phyloP scores from a whole-genome alignment of 202 grass and related monocot species.

The Hordeum pubiflorum region DNA sequence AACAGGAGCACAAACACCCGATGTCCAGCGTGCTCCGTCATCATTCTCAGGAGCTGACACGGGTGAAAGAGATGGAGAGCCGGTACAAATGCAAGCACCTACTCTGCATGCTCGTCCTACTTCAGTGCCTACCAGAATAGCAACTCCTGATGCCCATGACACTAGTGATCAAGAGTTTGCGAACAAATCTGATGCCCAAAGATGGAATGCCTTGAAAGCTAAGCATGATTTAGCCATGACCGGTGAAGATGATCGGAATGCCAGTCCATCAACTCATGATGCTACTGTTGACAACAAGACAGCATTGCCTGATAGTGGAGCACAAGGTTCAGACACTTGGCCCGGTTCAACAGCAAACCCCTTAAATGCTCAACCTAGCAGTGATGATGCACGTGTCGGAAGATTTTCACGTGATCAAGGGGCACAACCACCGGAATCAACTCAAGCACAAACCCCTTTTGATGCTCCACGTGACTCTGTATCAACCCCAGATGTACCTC shows the following conservation, averaged over 20 bases:
- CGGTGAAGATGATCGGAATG: not conserved
- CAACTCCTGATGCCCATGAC: constrained; percentile 5
- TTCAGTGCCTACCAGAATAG: constrained; percentile 11
- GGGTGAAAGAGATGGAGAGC: not conserved
- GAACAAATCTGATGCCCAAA: not conserved
- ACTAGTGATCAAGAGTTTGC: not conserved
- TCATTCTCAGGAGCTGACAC: not conserved
- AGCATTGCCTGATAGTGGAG: not conserved
- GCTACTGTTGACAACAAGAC: not conserved
- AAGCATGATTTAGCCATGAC: not conserved
- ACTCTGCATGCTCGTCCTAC: constrained; percentile 1
- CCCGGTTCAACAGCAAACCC: not conserved
- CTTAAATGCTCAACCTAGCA: not conserved
- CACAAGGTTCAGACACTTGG: not conserved
- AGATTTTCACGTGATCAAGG: constrained; percentile 12
- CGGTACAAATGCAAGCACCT: constrained; percentile 22
- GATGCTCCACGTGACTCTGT: not conserved
- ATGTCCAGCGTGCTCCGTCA: constrained; percentile 16
- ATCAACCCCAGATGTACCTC: not conserved
- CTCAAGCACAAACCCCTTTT: not conserved
- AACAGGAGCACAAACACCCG: constrained; percentile 12
- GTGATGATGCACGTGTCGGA: not conserved
- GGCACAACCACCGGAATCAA: not conserved
- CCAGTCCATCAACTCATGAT: not conserved
- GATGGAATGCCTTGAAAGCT: not conserved